Evolutionary conservation across 2,329 filamentous ascomycete species (phyloP), one percentile per base, ranked within the genome.

Genomic region (Microsporum ferrugineum): DNA sequence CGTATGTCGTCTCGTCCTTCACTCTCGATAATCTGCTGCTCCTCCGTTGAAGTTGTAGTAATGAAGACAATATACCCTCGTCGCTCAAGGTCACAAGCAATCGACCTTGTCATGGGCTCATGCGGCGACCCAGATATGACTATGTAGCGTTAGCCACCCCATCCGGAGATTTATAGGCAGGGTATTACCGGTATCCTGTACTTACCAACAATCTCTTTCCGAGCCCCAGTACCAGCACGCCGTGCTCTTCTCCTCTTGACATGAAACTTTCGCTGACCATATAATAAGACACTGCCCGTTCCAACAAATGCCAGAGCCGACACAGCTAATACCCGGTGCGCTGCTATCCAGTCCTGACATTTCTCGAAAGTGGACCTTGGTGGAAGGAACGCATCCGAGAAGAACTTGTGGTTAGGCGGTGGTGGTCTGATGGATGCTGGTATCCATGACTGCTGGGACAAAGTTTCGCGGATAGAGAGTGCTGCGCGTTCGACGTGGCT

Each of bases 11-110:
- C 80, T 64, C 90, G 82, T n/a, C 85, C 82, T 72, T 95, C 83
- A 63, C 84, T 82, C 63, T 89, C 84, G 12, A 97, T 85, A 65
- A 88, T 77, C 39, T 86, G 80, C 72, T 97, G 91, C 66, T 97
- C 92, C 68, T 96, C 89, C 62, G 85, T 77, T n/a, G 85, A 89
- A 65, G 85, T 87, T 68, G 91, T 92, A 0, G 95, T 88, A 63
- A 99, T 80, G 72, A 91, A 99, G 61, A 97, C 89, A 63, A 97
- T 88, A 72, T 95, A 97, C 3, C 94, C 94, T 65, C 91, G 84
- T 63, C 91, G 82, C 76, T 97, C 94, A 66, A 99, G 79, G 70
- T 99, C 94, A 56, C 91, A 76, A 1, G 90, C 85, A 60, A 97
- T 79, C 8, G 89, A 90, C 69, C 86, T 87, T 5, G 90, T 92